Evolutionary conservation across 1,284 basidiomycete genomes (phyloP).

Genomic region (Cystobasidium sp.): DNA sequence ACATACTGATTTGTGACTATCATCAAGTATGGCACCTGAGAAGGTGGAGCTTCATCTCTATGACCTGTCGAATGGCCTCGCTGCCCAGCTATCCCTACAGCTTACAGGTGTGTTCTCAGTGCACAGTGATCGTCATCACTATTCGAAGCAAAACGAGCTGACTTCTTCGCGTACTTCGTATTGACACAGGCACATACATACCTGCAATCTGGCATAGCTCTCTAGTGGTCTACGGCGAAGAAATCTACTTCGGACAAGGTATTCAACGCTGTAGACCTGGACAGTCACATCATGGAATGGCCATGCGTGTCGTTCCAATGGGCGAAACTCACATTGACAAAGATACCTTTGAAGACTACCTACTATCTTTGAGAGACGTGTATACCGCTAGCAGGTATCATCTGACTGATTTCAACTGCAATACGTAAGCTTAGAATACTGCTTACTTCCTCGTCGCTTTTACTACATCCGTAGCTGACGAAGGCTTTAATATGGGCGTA

Average conservation of each 20-base stretch:
- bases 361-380: constrained; percentile 52
- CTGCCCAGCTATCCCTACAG: constrained; percentile 51
- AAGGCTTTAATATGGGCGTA: neutral
- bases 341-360: constrained; percentile 55
- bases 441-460: too few relatives aligned
- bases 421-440: constrained; percentile 23
- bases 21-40: neutral
- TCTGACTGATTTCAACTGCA: constrained; percentile 57
- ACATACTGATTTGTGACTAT: neutral
- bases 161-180: neutral
- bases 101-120: constrained; percentile 51
- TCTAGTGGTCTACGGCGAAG: constrained; percentile 55
- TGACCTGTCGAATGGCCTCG: constrained; percentile 56
- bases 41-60: constrained; percentile 55
- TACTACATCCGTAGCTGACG: too few relatives aligned
- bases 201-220: constrained; percentile 54
- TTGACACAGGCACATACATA: constrained; percentile 24
- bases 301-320: constrained; percentile 53
- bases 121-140: constrained; percentile 37
- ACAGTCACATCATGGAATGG: constrained; percentile 55
- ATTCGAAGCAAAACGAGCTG: neutral
- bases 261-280: constrained; percentile 47
- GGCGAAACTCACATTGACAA: constrained; percentile 56
- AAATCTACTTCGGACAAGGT: constrained; percentile 58
- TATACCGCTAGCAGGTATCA: constrained; percentile 56